A percentile compares a stretch with the other conserved stretches of the same genome.
Conservation (phyloP, 2,329 filamentous ascomycete species). For the Beauveria australis region DNA sequence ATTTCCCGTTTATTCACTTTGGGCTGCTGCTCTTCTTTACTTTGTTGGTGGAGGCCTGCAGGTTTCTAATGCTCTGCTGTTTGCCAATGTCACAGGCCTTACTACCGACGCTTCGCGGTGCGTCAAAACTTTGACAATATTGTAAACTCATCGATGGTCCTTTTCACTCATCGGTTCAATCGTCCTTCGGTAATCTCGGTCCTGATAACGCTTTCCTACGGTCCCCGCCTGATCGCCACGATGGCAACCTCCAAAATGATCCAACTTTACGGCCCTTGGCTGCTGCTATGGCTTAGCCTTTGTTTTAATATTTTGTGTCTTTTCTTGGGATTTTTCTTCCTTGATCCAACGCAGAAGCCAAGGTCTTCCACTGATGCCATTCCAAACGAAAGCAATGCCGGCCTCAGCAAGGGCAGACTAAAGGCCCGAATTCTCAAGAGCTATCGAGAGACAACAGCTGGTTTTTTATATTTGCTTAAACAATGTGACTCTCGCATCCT, state of each 20-base stretch:
- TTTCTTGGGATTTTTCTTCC: not conserved
- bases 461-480: not conserved
- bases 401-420: not conserved
- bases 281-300: not conserved
- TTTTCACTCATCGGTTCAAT: not conserved
- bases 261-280: not conserved
- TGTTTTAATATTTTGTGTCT: not conserved
- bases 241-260: not conserved
- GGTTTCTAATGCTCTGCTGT: not conserved
- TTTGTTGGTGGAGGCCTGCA: not conserved
- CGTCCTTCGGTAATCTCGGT: not conserved
- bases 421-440: not conserved
- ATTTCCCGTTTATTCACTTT: not conserved
- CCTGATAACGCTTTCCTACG: not conserved
- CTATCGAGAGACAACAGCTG: not conserved
- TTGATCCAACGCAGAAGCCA: not conserved
- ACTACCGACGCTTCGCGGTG: not conserved
- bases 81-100: constrained; percentile 1
- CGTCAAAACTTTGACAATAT: not conserved
- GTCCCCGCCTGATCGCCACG: not conserved
- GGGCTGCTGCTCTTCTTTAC: not conserved
- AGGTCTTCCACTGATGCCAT: not conserved
- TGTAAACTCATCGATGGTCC: not conserved
- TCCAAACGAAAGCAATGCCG: not conserved
- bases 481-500: not conserved